These are phyloP conservation scores for Sporothrix pseudoabietina DNA, from an alignment of 2,329 filamentous ascomycete species.

Conservation along the genomic window DNA sequence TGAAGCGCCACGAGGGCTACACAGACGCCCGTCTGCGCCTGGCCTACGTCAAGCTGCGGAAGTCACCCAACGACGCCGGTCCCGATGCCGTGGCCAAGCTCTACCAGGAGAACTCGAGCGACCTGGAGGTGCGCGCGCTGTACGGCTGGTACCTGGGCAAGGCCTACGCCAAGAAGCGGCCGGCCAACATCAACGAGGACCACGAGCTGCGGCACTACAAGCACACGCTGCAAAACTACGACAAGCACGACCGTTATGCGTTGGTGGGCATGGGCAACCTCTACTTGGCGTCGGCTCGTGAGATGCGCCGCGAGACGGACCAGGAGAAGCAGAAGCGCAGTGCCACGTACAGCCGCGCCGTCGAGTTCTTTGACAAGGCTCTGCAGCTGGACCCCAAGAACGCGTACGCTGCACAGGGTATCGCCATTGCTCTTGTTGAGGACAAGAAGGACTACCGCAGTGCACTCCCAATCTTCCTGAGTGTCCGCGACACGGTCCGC, in stretches of 20 bases:
- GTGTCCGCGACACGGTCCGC: conserved; percentile 85
- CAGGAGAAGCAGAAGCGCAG: conserved; percentile 88
- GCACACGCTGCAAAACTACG: conserved; percentile 87
- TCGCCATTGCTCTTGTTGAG: conserved; percentile 91
- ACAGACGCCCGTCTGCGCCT: conserved; percentile 86
- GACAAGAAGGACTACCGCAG: conserved; percentile 86
- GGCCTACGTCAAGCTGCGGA: conserved; percentile 84
- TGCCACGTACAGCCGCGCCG: conserved; percentile 83
- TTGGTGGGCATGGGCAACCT: conserved; percentile 97
- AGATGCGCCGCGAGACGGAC: conserved; percentile 91
- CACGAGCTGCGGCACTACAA: conserved; percentile 93
- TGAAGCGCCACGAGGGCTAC: conserved; percentile 86
- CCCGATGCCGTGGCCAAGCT: conserved; percentile 83
- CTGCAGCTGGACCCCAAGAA: conserved; percentile 93
- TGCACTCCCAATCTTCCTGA: conserved; percentile 84
- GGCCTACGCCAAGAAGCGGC: conserved; percentile 74
- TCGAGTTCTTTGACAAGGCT: conserved; percentile 98
- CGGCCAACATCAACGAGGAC: conserved; percentile 80
- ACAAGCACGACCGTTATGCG: conserved; percentile 98
- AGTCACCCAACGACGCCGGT: conserved; percentile 80
- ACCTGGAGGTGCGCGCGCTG: conserved; percentile 87
- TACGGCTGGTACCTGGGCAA: conserved; percentile 96
- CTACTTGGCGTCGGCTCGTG: conserved; percentile 80
- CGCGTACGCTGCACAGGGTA: conserved; percentile 92
- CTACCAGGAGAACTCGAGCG: conserved; percentile 78